Evolutionary conservation across 495 filamentous ascomycete species (phyloP), one percentile per base, ranked within the genome.

Genomic region (Hamigera avellanea): DNA sequence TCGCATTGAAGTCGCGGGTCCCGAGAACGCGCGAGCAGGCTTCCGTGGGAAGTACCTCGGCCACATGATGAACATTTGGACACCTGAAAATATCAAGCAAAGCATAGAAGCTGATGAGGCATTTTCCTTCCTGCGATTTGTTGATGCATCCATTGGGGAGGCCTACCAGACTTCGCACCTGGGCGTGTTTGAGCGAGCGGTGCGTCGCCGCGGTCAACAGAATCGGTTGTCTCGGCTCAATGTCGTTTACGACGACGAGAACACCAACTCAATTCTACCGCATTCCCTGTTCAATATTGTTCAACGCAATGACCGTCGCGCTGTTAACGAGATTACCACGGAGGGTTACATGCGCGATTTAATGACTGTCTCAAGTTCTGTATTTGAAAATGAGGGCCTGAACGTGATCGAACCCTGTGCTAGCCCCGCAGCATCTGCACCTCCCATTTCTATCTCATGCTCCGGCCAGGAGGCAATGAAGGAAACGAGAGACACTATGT

Each of bases 41-140:
- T 93, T 86, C 67, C 73, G 69, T 38, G 69, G 57, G 44, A 84
- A 77, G 45, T 84, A 82, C 45, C 54, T 95, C 14, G 56, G 70
- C 12, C 76, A 94, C 30, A 52, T 86, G 46, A 74, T 94, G 72
- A 96, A 89, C 49, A 79, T 99, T 35, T 96, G 86, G 81, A 74
- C 75, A 2, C 76, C 85, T 1, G 76, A 87, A 33, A 76, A 95
- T 44, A 75, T 95, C 29, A 67, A 66, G n/a, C 59, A 74, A 33
- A 72, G 62, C 39, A 50, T 65, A 5, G 57, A 65, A 14, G 67
- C 71, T 0, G 62, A 69, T 30, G 71, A 70, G 7, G 72, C 78
- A 13, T 99, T 96, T 59, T 86, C 87, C 0, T 99, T 87, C 80
- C 66, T 95, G 33, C 81, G 84, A 10, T 93, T 96, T 46, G 75